Evolutionary conservation across 169 alveolate genomes (phyloP), one percentile per base, ranked within the genome.

Genomic region (Cryptosporidium felis): DNA sequence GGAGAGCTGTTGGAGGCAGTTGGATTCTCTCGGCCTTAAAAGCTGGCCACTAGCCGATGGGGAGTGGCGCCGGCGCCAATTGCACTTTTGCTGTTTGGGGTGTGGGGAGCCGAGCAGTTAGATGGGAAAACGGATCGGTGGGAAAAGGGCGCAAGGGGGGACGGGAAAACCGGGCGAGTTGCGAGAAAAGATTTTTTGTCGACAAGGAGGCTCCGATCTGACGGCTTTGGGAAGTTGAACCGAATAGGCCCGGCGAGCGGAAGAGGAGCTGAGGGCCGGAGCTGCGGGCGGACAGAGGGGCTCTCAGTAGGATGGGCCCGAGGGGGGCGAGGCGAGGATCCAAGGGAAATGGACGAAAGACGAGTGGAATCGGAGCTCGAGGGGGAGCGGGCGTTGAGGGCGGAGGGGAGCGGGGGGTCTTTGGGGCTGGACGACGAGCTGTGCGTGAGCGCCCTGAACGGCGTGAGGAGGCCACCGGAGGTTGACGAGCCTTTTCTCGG

Each of bases 81-180:
- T 65, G 81, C 81, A 65, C 34, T 65, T 65, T 65, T 65, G 81
- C 81, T 65, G 81, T 65, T 45, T 60, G 28, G 34, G 53, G 79
- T 65, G 81, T 65, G 81, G 81, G 81, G 81, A 65, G 80, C 40
- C 23, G 49, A 23, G 80, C 34, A 8, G 56, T 56, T 16, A 18
- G 3, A 23, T 23, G 16, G 58, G 34, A n/a, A 46, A 30, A 34
- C 28, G 44, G 80, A 62, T 40, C 16, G 44, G 44, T 23, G 8
- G 4, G 8, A 42, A 12, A 60, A 60, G 9, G n/a, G n/a, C n/a
- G n/a, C n/a, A n/a, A n/a, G n/a, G n/a, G n/a, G n/a, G n/a, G n/a
- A n/a, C n/a, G n/a, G 16, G 80, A 61, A 53, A 41, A 28, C 40
- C 8, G 8, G 26, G 18, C 28, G n/a, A 41, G 8, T n/a, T n/a